These are phyloP conservation scores for Amyloporia xantha DNA, from an alignment of 768 basidiomycete genomes.

Conservation along the genomic window DNA sequence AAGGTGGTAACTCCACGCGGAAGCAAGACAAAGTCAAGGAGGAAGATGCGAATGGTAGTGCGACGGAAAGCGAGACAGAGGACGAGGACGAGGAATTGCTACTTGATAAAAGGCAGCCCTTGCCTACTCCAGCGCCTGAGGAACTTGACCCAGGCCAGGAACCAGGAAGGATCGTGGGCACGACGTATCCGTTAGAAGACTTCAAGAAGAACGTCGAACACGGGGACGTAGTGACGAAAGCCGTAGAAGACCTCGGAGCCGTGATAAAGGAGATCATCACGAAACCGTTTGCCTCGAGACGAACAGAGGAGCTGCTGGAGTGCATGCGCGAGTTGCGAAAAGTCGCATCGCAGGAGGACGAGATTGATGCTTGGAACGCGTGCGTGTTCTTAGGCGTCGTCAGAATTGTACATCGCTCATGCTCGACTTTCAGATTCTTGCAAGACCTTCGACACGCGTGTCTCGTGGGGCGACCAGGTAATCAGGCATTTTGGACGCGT, in stretches of 20 bases:
- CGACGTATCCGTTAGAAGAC: constrained; percentile 66
- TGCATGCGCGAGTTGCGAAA: constrained; percentile 66
- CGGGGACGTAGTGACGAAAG: constrained; percentile 80
- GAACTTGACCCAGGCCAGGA: constrained; percentile 37
- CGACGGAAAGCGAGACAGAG: constrained; percentile 46
- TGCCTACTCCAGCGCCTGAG: constrained; percentile 33
- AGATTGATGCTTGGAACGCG: constrained; percentile 79
- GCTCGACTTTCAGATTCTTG: constrained; percentile 46
- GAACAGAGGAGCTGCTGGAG: constrained; percentile 63
- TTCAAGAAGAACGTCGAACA: constrained; percentile 63
- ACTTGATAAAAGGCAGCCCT: constrained; percentile 37
- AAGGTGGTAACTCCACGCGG: constrained; percentile 12
- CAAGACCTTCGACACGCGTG: constrained; percentile 52
- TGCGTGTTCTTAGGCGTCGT: constrained; percentile 27
- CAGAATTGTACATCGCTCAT: neutral
- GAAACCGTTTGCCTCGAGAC: constrained; percentile 62
- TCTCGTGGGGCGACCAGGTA: constrained; percentile 43
- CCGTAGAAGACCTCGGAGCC: constrained; percentile 69
- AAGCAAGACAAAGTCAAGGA: constrained; percentile 10
- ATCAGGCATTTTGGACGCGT: constrained; percentile 60
- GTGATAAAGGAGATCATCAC: constrained; percentile 67
- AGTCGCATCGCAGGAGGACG: constrained; percentile 68
- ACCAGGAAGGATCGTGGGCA: constrained; percentile 71
- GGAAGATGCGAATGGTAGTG: constrained; percentile 30
- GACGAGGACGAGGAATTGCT: constrained; percentile 30